A percentile compares a stretch with the other conserved stretches of the same genome.
Conservation (phyloP, 2,329 filamentous ascomycete species). For the Diaporthe amygdali region DNA sequence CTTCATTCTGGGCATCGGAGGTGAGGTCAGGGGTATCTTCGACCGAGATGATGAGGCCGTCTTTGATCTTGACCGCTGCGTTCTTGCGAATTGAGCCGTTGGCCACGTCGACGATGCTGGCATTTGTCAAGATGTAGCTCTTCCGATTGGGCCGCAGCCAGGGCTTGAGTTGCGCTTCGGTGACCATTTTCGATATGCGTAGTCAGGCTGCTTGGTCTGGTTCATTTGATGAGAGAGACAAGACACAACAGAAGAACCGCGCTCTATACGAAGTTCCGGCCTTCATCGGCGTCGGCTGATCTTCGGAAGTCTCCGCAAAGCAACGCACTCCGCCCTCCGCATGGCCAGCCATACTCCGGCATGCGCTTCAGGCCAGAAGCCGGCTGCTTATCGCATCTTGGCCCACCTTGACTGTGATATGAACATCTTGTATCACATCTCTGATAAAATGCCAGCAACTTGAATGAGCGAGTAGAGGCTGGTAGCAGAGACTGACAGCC, state of each 20-base stretch:
- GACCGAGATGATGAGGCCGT: conserved; percentile 29
- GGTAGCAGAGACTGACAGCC: too few relatives aligned
- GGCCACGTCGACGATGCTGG: conserved; percentile 31
- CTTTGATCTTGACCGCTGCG: conserved; percentile 25
- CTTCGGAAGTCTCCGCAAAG: background rate
- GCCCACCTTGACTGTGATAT: background rate
- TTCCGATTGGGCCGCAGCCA: conserved; percentile 30
- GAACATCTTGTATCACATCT: background rate
- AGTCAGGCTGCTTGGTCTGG: background rate
- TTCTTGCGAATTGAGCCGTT: conserved; percentile 25
- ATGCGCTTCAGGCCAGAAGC: background rate
- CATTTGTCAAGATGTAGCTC: conserved; percentile 29
- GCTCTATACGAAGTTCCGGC: background rate
- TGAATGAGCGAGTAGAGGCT: background rate
- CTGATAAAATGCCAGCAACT: background rate
- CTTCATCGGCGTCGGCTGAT: background rate
- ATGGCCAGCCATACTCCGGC: background rate
- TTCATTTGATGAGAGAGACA: background rate
- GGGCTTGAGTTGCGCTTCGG: conserved; percentile 30
- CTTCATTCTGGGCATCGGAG: conserved; percentile 26
- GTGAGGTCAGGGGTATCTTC: background rate
- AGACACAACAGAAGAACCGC: background rate
- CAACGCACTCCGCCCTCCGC: background rate
- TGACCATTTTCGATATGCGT: conserved; percentile 26
- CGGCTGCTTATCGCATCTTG: background rate